Evolutionary conservation across 148 eudicot genomes (phyloP).

Genomic region (Rhododendron henanense): DNA sequence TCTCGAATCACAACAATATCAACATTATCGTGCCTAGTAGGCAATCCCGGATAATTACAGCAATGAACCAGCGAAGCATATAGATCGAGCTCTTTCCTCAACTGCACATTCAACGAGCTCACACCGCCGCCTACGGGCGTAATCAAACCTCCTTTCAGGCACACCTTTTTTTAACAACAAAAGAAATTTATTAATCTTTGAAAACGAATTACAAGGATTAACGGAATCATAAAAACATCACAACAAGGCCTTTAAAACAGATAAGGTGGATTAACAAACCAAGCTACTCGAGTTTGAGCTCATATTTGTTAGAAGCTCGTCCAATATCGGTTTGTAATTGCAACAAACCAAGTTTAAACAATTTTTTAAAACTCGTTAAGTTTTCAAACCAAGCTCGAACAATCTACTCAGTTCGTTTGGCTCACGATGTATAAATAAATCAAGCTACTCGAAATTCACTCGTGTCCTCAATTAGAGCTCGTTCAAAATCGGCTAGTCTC

Average conservation of each 20-base stretch:
- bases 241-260: too few species aligned
- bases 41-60: slow-evolving; percentile 57
- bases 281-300: too few species aligned
- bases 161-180: slow-evolving; percentile 16
- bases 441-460: neutral
- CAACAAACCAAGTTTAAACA: too few species aligned
- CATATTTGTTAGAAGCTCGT: too few species aligned
- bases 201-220: too few species aligned
- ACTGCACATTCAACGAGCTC: slow-evolving; percentile 55
- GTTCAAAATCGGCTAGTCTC: neutral
- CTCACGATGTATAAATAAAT: too few species aligned
- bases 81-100: slow-evolving; percentile 68
- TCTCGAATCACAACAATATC: slow-evolving; percentile 84
- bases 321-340: too few species aligned
- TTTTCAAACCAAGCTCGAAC: neutral
- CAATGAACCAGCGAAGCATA: slow-evolving; percentile 75
- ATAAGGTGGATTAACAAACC: too few species aligned
- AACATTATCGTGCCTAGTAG: slow-evolving; percentile 62
- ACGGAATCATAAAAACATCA: too few species aligned
- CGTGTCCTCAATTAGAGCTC: neutral
- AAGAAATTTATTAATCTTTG: too few species aligned
- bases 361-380: too few species aligned
- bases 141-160: slow-evolving; percentile 58
- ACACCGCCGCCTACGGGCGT: slow-evolving; percentile 87
- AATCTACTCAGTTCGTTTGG: neutral